Evolutionary conservation across 495 filamentous ascomycete genomes (phyloP).

Genomic region (Thozetella sp.): DNA sequence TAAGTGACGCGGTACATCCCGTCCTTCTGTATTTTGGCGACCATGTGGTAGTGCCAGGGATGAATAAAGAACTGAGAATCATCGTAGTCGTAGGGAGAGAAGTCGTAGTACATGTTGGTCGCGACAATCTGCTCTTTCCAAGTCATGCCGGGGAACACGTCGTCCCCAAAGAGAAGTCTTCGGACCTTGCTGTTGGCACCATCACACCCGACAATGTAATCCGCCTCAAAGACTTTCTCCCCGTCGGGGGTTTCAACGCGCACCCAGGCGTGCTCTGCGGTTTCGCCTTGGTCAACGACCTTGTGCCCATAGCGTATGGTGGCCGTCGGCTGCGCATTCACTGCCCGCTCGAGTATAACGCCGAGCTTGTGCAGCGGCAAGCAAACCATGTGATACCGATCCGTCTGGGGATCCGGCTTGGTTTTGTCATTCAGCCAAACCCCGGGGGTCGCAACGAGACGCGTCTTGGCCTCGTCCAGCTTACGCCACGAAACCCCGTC

Average conservation of each 20-base stretch:
- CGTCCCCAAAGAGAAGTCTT: conserved; percentile 54
- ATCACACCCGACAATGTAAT: conserved; percentile 61
- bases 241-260: conserved; percentile 34
- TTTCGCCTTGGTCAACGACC: conserved; percentile 41
- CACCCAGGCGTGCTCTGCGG: conserved; percentile 40
- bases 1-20: conserved; percentile 61
- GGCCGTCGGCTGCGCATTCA: conserved; percentile 7
- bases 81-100: conserved; percentile 31
- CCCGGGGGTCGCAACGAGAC: conserved; percentile 23
- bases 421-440: conserved; percentile 7
- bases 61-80: conserved; percentile 58
- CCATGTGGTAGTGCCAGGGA: conserved; percentile 50
- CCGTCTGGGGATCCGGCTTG: conserved; percentile 13
- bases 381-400: conserved; percentile 46
- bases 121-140: conserved; percentile 62
- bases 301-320: conserved; percentile 25
- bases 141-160: conserved; percentile 56
- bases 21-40: conserved; percentile 52
- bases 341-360: conserved; percentile 15
- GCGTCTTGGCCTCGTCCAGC: conserved; percentile 36
- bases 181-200: conserved; percentile 59
- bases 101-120: conserved; percentile 48
- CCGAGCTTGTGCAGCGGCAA: conserved; percentile 48
- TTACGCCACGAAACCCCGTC: conserved; percentile 49
- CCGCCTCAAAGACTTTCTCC: conserved; percentile 11